Conservation (phyloP, 768 basidiomycete genomes). For the Russula abietina region DNA sequence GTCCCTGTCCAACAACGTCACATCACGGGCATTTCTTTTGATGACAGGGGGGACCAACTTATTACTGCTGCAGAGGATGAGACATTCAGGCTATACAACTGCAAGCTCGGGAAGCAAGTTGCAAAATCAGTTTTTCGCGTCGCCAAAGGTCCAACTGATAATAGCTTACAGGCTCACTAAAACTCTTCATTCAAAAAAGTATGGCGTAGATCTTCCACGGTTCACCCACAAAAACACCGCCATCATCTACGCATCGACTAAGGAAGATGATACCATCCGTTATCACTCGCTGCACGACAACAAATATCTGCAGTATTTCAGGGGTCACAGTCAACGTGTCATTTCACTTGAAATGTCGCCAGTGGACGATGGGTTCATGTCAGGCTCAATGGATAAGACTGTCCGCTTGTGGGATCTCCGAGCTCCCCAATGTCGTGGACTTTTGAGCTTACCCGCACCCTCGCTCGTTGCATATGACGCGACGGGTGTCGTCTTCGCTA, state of each 20-base stretch:
- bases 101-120: conserved; percentile 90
- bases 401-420: conserved; percentile 96
- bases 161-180: conserved; percentile 54
- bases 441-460: conserved; percentile 64
- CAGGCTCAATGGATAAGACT: conserved; percentile 88
- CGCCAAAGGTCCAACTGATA: conserved; percentile 30
- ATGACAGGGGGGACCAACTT: conserved; percentile 81
- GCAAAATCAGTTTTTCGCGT: conserved; percentile 21
- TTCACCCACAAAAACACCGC: conserved; percentile 89
- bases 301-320: conserved; percentile 93
- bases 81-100: conserved; percentile 82
- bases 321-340: conserved; percentile 86
- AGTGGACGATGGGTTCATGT: conserved; percentile 92
- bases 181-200: conserved; percentile 88
- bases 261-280: conserved; percentile 89
- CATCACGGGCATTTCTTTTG: conserved; percentile 86
- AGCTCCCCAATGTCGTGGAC: conserved; percentile 67
- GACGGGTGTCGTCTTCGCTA: conserved; percentile 78
- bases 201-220: conserved; percentile 89
- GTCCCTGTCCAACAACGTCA: conserved; percentile 41
- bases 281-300: conserved; percentile 96
- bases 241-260: conserved; percentile 88
- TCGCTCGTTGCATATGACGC: conserved; percentile 83
- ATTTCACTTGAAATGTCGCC: conserved; percentile 89
- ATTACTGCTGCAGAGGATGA: conserved; percentile 91